Evolutionary conservation across 305 asterid species (phyloP).

Genomic region (Lippia alba): DNA sequence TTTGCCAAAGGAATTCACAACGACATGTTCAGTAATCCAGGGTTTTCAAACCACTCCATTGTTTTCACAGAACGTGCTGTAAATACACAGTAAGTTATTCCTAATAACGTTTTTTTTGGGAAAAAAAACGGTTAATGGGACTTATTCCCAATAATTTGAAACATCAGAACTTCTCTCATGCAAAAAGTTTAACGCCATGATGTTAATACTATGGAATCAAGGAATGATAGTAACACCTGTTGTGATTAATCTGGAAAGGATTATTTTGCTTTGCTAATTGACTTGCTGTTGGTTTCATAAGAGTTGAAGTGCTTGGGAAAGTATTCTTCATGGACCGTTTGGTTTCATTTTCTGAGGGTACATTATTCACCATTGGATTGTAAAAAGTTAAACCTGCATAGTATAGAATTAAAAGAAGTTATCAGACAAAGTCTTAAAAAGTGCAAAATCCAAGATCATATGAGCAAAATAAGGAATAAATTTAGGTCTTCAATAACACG

Average conservation of each 20-base stretch:
- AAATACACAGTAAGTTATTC: slow-evolving; percentile 3
- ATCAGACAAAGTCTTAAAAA: slow-evolving; percentile 12
- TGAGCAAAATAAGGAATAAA: slow-evolving; percentile 19
- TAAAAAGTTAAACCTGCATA: slow-evolving; percentile 66
- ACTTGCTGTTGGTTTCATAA: slow-evolving; percentile 96
- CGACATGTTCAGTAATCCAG: background rate
- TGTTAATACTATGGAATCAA: slow-evolving; percentile 12
- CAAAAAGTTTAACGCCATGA: background rate
- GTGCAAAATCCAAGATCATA: slow-evolving; percentile 5
- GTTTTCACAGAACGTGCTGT: background rate
- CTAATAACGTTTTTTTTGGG: background rate
- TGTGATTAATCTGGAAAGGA: slow-evolving; percentile 51
- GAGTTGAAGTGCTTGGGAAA: slow-evolving; percentile 78
- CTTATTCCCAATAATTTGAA: background rate
- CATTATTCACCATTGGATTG: slow-evolving; percentile 52
- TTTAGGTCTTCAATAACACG: slow-evolving; percentile 16
- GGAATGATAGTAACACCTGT: slow-evolving; percentile 55
- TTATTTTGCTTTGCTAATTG: slow-evolving; percentile 89
- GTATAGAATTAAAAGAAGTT: slow-evolving; percentile 23
- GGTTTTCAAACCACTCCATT: no score
- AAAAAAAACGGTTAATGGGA: no score
- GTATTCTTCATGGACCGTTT: slow-evolving; percentile 55
- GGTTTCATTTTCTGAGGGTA: slow-evolving; percentile 46
- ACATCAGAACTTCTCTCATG: slow-evolving; percentile 5
- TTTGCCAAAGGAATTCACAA: background rate